phyloP scores from a whole-genome alignment of 1,139 yeast genomes.

The Scheffersomyces quercinus region DNA sequence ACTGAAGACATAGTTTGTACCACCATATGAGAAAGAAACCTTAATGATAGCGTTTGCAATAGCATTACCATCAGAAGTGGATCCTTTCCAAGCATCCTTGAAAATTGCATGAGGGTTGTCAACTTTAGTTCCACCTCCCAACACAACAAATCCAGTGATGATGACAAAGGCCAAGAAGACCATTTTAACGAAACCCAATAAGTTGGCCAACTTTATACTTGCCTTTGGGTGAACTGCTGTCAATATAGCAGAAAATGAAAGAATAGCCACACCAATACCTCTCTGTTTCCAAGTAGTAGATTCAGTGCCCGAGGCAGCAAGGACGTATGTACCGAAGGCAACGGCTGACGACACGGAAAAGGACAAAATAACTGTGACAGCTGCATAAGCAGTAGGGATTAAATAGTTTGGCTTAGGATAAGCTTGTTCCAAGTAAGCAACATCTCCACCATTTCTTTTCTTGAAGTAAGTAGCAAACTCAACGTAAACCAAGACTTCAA shows the following conservation, averaged over 20 bases:
- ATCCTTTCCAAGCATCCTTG: conserved; percentile 39
- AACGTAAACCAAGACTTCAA: conserved; percentile 35
- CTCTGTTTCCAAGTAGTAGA: conserved; percentile 40
- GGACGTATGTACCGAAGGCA: conserved; percentile 42
- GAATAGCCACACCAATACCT: conserved; percentile 42
- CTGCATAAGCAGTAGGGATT: conserved; percentile 45
- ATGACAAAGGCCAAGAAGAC: conserved; percentile 36
- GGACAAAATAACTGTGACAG: conserved; percentile 38
- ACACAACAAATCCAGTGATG: conserved; percentile 38
- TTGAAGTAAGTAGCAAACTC: conserved; percentile 41
- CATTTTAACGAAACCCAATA: conserved; percentile 41
- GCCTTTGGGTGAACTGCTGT: conserved; percentile 30
- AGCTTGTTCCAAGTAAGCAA: conserved; percentile 45
- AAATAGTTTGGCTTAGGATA: conserved; percentile 40
- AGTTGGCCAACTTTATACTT: conserved; percentile 33
- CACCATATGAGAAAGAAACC: conserved; percentile 44
- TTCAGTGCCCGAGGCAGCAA: conserved; percentile 35
- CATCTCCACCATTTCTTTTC: conserved; percentile 44
- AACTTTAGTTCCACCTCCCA: conserved; percentile 39
- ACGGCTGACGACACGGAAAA: conserved; percentile 43
- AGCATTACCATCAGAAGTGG: conserved; percentile 41
- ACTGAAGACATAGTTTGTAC: conserved; percentile 37
- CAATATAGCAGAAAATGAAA: conserved; percentile 29
- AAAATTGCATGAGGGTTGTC: conserved; percentile 33
- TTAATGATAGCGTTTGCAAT: conserved; percentile 45